These are phyloP conservation scores for Wickerhamomyces alni DNA, from an alignment of 805 yeast genomes.

Conservation along the genomic window DNA sequence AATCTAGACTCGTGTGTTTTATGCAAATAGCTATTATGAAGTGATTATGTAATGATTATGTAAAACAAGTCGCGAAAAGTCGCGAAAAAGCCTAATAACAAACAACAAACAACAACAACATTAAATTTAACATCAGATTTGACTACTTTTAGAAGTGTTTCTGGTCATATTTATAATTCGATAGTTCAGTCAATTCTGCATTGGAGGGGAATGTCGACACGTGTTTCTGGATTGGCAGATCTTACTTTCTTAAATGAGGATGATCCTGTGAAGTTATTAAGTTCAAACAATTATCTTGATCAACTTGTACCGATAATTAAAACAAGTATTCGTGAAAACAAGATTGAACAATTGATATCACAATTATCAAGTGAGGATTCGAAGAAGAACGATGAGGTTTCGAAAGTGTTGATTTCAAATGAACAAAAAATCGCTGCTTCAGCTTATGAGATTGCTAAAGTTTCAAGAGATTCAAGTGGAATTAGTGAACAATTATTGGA, in stretches of 20 bases:
- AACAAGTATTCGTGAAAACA: slow-evolving; percentile 49
- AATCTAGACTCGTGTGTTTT: too few species aligned
- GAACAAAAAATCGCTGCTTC: slow-evolving; percentile 52
- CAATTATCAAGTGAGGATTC: slow-evolving; percentile 51
- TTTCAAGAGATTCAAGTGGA: slow-evolving; percentile 50
- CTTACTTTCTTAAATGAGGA: slow-evolving; percentile 16
- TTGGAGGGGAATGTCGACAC: too few species aligned
- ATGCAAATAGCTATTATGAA: too few species aligned
- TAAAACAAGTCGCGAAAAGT: too few species aligned
- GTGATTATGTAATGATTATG: too few species aligned
- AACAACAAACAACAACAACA: too few species aligned
- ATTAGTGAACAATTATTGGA: slow-evolving; percentile 49
- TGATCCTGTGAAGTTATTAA: slow-evolving; percentile 20
- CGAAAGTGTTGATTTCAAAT: slow-evolving; percentile 52
- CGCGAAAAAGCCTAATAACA: too few species aligned
- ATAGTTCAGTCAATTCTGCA: too few species aligned
- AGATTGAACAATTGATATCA: slow-evolving; percentile 50
- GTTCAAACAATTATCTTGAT: slow-evolving; percentile 67
- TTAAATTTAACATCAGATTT: too few species aligned
- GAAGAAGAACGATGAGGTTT: slow-evolving; percentile 58
- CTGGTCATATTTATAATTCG: too few species aligned
- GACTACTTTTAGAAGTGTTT: too few species aligned
- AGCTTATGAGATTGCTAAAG: slow-evolving; percentile 54
- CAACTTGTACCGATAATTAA: slow-evolving; percentile 73
- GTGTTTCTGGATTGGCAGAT: neutral